Base-by-base conservation (phyloP, 768 basidiomycete species). In the Kwoniella newhampshirensis region DNA sequence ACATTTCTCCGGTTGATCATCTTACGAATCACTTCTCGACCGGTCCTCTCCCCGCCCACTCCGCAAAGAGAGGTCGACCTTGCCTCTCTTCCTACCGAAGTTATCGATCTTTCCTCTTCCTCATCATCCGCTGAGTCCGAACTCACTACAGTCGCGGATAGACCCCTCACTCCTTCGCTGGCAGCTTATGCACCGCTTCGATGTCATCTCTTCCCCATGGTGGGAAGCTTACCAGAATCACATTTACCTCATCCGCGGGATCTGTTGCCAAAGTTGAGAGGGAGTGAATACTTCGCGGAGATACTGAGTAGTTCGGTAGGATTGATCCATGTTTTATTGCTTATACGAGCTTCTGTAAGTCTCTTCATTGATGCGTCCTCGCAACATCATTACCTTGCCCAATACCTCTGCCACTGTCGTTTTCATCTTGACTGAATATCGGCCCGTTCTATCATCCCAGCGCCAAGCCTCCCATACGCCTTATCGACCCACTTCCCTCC, bases 41-140 rank as follows among this genome's bases (percentile, higher is more conserved):
- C 94, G 11, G 68, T 91, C 21, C 73, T 93, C 12, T 81, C 83
- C 1, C 86, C 87, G 2, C 86, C 88, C 18, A 84, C 91, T 51
- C 91, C 92, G 13, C 88, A 91, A 76, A 85, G 92, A 49, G 91
- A 92, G 64, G 82, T 90, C 60, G 92, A 93, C 74, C 87, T 88
- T 3, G 80, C 87, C 4, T 80, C 81, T 43, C 70, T 91, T 7
- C 82, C 86, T 13, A 73, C 82, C 9, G 60, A 58, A 26, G 49
- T 62, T 39, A 54, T 67, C 30, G 41, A 63, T 30, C 56, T 30
- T 6, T 52, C 58, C 20, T 54, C 57, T 11, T 36, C 79, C 79
- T 30, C 42, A 40, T 36, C 83, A 80, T 26, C 82, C 40, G 18
- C 9, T 25, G n/a, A 23, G 18, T 35, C 36, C 61, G 13, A 23